phyloP scores from a whole-genome alignment of 2,329 filamentous ascomycete species.

The Xylaria sp. region DNA sequence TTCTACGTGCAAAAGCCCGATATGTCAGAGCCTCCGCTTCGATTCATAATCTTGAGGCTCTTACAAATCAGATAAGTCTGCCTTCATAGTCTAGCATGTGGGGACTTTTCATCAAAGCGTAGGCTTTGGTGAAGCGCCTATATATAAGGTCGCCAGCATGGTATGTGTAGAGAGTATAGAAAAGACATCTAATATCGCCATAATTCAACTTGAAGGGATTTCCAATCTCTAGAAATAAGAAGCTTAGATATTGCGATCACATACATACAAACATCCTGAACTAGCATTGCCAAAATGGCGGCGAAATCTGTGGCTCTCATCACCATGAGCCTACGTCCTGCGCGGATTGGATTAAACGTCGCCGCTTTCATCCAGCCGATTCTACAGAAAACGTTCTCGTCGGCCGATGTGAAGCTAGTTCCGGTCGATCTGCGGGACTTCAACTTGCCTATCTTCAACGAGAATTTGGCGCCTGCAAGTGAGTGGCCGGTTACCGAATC shows the following conservation, averaged over 20 bases:
- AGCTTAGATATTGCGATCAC: neutral
- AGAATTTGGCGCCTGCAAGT: constrained; percentile 46
- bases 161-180: no score
- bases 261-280: neutral
- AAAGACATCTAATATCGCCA: no score
- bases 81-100: neutral
- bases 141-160: no score
- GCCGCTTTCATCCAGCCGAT: constrained; percentile 41
- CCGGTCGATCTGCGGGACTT: constrained; percentile 46
- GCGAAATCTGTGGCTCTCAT: constrained; percentile 45
- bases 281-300: constrained; percentile 27
- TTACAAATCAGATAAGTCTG: constrained; percentile 16
- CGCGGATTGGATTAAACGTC: constrained; percentile 44
- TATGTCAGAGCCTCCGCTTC: neutral
- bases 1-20: neutral
- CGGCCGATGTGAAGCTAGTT: constrained; percentile 33
- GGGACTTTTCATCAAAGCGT: neutral
- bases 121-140: neutral
- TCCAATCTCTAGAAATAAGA: neutral
- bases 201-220: neutral
- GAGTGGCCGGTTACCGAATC: neutral
- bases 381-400: constrained; percentile 34
- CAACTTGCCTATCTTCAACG: constrained; percentile 53
- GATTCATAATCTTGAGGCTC: neutral
- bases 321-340: constrained; percentile 43